Conservation (phyloP, 371 early-diverging fungal species). For the Mortierella sp. region DNA sequence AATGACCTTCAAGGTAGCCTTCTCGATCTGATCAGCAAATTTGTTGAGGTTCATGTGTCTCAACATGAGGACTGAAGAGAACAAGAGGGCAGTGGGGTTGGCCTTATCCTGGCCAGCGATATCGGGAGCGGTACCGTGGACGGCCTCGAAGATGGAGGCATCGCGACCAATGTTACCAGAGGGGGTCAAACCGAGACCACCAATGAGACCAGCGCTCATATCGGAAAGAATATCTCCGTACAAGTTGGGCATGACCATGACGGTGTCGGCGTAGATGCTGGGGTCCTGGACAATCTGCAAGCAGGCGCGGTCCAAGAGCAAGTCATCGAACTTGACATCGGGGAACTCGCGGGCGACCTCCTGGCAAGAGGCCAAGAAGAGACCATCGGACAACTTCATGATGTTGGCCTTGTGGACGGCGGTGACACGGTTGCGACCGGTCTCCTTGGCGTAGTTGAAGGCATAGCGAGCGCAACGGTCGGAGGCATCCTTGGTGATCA, state of each 20-base stretch:
- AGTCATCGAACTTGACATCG: constrained; percentile 91
- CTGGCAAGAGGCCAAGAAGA: constrained; percentile 94
- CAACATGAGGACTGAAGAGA: constrained; percentile 98
- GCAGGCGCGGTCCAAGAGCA: constrained; percentile 95
- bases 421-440: constrained; percentile 94
- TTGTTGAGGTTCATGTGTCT: constrained; percentile 91
- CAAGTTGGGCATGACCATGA: constrained; percentile 99
- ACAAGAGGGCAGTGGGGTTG: constrained; percentile 87
- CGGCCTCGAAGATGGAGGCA: constrained; percentile 97
- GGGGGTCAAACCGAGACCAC: constrained; percentile 98
- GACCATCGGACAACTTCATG: constrained; percentile 96
- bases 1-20: constrained; percentile 94
- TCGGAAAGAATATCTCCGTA: constrained; percentile 99
- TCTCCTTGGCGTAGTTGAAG: constrained; percentile 92
- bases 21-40: constrained; percentile 88
- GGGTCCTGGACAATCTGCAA: constrained; percentile 95
- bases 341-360: constrained; percentile 95
- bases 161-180: constrained; percentile 98
- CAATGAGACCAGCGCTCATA: constrained; percentile 98
- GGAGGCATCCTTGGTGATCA: constrained; percentile 96
- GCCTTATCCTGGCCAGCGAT: constrained; percentile 92
- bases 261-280: constrained; percentile 88
- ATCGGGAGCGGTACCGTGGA: constrained; percentile 99
- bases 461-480: constrained; percentile 95
- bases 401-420: constrained; percentile 98